These are phyloP conservation scores for Monosporascus sp. DNA, from an alignment of 2,329 filamentous ascomycete genomes.

Conservation along the genomic window DNA sequence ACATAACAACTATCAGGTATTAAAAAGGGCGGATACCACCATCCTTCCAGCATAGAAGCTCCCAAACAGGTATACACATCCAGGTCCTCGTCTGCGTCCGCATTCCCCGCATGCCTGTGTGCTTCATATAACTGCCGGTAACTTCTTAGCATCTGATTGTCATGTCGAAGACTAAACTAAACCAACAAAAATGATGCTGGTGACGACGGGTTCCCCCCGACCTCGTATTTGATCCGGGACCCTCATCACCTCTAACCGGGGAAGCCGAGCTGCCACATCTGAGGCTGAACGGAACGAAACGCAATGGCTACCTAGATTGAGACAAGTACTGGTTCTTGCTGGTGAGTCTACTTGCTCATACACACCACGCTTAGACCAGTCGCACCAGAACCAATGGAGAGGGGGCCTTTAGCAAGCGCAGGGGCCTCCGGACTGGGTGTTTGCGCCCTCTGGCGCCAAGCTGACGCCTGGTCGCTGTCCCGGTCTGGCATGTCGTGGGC, in stretches of 20 bases:
- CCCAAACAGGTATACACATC: slow-evolving; percentile 23
- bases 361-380: background rate
- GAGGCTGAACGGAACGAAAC: too few species aligned
- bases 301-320: too few species aligned
- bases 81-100: slow-evolving; percentile 5
- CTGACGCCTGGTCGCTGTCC: slow-evolving; percentile 56
- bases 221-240: too few species aligned
- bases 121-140: slow-evolving; percentile 9
- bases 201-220: too few species aligned
- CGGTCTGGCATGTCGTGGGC: slow-evolving; percentile 76
- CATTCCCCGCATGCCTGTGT: slow-evolving; percentile 8
- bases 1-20: slow-evolving; percentile 22
- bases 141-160: slow-evolving; percentile 1
- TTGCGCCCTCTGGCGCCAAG: slow-evolving; percentile 49
- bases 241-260: too few species aligned
- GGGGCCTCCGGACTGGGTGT: slow-evolving; percentile 50
- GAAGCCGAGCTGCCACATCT: too few species aligned
- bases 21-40: slow-evolving; percentile 23
- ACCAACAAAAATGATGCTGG: too few species aligned
- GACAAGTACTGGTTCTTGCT: too few species aligned
- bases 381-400: slow-evolving; percentile 4
- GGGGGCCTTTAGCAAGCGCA: slow-evolving; percentile 47
- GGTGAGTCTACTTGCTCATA: too few species aligned
- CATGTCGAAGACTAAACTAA: too few species aligned
- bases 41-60: slow-evolving; percentile 20